Base-by-base conservation (phyloP, 1,284 basidiomycete genomes). In the Marasmius oreades region DNA sequence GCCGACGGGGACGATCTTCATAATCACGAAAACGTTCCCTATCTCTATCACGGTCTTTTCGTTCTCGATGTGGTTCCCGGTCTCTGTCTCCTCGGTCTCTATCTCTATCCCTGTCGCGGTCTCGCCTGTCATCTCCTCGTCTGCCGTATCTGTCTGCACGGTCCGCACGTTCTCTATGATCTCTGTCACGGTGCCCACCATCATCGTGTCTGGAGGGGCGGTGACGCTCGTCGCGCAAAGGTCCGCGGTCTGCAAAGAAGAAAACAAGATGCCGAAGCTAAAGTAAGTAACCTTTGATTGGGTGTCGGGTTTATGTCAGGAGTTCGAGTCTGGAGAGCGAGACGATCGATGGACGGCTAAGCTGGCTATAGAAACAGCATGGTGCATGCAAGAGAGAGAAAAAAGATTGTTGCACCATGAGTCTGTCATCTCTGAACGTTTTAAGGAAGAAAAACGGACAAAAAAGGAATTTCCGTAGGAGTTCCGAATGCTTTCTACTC, bases 281-380 rank as follows among this genome's bases (percentile, higher is more conserved):
- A 64, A 68, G 76, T 84, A 72, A 84, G 80, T 78, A 77, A 77
- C 64, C 61, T 71, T 66, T 62, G 69, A 66, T 63, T 62, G 24
- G 47, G 60, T 31, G 60, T 59, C 57, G 59, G 58, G 59, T 61
- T 71, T 73, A 70, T 72, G 72, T 69, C 67, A 68, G 63, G 66
- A 67, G 69, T 55, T 59, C 64, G 70, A 66, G 62, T 65, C 62
- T 64, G 59, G 28, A 10, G 28, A 59, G 58, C 47, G 60, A 63
- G 64, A 65, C 65, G 59, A 55, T 62, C 63, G 66, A 68, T 68
- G 67, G 73, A 62, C 69, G 69, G 67, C 79, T 77, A 79, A 77
- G 82, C 82, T 83, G 83, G 81, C 78, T 82, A 78, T 71, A 76
- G 74, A 70, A 64, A 71, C 69, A 70, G 67, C 77, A 81, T 74